These are phyloP conservation scores for Sporisorium exsertum DNA, from an alignment of 1,284 basidiomycete genomes.

Conservation along the genomic window DNA sequence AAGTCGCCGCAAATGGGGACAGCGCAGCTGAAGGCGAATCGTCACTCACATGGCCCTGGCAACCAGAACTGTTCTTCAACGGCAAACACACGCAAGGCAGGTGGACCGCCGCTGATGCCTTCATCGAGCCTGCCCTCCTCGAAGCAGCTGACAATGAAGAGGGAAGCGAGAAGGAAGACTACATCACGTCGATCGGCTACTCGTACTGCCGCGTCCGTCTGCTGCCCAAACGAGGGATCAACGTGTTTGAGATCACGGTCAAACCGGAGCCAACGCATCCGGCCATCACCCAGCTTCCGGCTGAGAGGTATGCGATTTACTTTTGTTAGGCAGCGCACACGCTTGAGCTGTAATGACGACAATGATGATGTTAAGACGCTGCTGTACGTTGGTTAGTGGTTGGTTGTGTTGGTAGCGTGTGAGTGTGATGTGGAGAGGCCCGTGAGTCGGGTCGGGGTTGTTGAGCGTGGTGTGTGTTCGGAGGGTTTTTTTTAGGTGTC, in stretches of 20 bases:
- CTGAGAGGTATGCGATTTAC: constrained; percentile 42
- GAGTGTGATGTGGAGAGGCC: background rate
- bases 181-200: constrained; percentile 10
- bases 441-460: background rate
- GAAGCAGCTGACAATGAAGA: constrained; percentile 3
- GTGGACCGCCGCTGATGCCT: constrained; percentile 22
- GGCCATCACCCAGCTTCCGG: constrained; percentile 15
- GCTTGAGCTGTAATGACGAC: no score
- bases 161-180: background rate
- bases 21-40: background rate
- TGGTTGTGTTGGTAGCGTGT: no score
- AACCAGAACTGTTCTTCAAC: constrained; percentile 37
- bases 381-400: no score
- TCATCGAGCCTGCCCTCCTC: constrained; percentile 20
- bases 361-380: no score
- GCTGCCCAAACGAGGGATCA: constrained; percentile 38
- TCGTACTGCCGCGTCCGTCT: constrained; percentile 35
- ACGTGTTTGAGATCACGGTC: constrained; percentile 44
- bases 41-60: constrained; percentile 35
- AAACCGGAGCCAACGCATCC: constrained; percentile 8
- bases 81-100: constrained; percentile 18
- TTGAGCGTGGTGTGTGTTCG: background rate
- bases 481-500: constrained; percentile 4
- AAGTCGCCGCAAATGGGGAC: background rate
- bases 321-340: constrained; percentile 23